A percentile compares a stretch with the other conserved stretches of the same genome.
phyloP scores from a whole-genome alignment of 495 filamentous ascomycete genomes.

The Xylaria castorea region DNA sequence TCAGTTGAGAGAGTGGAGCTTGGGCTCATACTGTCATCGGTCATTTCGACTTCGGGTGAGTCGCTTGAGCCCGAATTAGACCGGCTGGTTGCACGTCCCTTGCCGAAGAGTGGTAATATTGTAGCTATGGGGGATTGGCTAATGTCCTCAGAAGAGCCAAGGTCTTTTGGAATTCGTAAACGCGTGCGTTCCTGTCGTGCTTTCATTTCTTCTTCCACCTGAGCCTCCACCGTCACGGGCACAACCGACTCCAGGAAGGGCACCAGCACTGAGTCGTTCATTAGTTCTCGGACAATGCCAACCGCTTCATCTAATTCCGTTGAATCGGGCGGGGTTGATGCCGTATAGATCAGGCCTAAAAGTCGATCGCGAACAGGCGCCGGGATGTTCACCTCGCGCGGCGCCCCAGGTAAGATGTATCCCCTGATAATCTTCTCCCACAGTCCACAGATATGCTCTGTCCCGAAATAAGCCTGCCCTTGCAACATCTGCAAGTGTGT shows the following conservation, averaged over 20 bases:
- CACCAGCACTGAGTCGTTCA: conserved; percentile 93
- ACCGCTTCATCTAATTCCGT: conserved; percentile 86
- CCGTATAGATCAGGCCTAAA: conserved; percentile 64
- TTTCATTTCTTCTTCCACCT: conserved; percentile 42
- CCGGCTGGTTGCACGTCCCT: conserved; percentile 45
- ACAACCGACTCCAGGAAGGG: conserved; percentile 75
- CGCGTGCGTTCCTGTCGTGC: conserved; percentile 47
- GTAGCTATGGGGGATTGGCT: conserved; percentile 51
- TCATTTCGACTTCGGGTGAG: conserved; percentile 46
- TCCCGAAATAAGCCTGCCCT: conserved; percentile 53
- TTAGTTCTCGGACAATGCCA: conserved; percentile 88
- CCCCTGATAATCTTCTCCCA: conserved; percentile 71
- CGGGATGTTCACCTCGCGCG: conserved; percentile 92
- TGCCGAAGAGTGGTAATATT: conserved; percentile 53
- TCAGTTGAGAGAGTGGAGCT: conserved; percentile 61
- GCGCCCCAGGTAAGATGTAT: conserved; percentile 81
- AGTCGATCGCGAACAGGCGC: conserved; percentile 82
- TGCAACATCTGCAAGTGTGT: conserved; percentile 59
- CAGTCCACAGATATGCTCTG: conserved; percentile 75
- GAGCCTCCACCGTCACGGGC: conserved; percentile 43
- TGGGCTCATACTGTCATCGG: conserved; percentile 59
- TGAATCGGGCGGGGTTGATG: conserved; percentile 73
- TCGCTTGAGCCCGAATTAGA: conserved; percentile 49
- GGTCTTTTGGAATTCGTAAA: conserved; percentile 47
- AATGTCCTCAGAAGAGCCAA: conserved; percentile 42